These are phyloP conservation scores for Cydonia oblonga DNA, from an alignment of 331 rosid genomes.

Conservation along the genomic window DNA sequence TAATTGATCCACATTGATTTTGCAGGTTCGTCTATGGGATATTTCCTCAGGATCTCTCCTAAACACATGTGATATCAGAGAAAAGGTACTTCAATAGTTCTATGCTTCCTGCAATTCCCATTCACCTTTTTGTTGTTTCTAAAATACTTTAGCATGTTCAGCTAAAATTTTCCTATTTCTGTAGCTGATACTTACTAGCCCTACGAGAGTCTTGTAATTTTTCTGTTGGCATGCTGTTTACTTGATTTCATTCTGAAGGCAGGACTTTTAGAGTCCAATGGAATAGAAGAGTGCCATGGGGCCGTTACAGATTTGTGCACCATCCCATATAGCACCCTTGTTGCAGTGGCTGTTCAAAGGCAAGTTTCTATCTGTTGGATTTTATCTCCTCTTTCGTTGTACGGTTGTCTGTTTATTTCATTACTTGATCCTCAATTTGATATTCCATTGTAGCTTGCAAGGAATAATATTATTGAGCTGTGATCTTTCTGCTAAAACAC, in stretches of 20 bases:
- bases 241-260: conserved; percentile 48
- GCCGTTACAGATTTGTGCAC: conserved; percentile 65
- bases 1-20: conserved; percentile 6
- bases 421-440: conserved; percentile 7
- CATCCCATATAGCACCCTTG: conserved; percentile 41
- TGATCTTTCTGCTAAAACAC: conserved; percentile 40
- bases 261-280: conserved; percentile 56
- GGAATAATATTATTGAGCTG: conserved; percentile 63
- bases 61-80: conserved; percentile 59
- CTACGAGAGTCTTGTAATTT: neutral
- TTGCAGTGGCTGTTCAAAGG: conserved; percentile 90
- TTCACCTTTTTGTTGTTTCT: neutral
- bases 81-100: conserved; percentile 39
- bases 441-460: conserved; percentile 52
- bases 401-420: conserved; percentile 8
- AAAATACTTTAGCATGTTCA: too few relatives aligned
- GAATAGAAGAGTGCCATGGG: conserved; percentile 31
- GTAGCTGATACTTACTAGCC: neutral
- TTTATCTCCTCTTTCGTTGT: neutral
- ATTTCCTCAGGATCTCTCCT: conserved; percentile 60
- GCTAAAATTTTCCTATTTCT: neutral
- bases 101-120: neutral
- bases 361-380: conserved; percentile 15
- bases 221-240: neutral
- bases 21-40: conserved; percentile 85